Percentiles rank a stretch among this genome's conserved stretches.
Evolutionary conservation across 139 green algal species (phyloP).

Genomic region (Coccomyxa sp.): DNA sequence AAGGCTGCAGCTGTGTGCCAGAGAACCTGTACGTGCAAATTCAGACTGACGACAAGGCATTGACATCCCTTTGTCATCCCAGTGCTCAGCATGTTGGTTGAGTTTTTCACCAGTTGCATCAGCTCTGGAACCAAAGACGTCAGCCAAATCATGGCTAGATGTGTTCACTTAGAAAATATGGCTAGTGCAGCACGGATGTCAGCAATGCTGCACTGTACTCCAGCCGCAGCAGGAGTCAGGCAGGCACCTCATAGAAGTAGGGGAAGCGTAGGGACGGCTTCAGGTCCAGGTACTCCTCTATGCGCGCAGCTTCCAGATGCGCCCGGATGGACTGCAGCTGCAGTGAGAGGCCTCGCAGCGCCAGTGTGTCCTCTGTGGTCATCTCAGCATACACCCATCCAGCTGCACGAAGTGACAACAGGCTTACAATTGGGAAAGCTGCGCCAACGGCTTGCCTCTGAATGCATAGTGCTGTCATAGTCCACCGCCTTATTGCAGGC

Average conservation of each 20-base stretch:
- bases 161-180: not conserved
- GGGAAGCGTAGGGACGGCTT: not conserved
- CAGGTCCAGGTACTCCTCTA: not conserved
- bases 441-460: not conserved
- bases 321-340: not conserved
- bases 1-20: conserved; percentile 1
- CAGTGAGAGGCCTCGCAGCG: not conserved
- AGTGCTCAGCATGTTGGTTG: not conserved
- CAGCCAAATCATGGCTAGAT: no score
- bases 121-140: no score
- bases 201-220: not conserved
- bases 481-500: not conserved
- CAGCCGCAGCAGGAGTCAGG: not conserved
- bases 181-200: not conserved
- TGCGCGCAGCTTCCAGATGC: not conserved
- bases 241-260: not conserved
- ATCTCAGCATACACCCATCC: not conserved
- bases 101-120: not conserved
- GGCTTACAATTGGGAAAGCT: no score
- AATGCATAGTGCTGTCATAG: not conserved
- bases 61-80: not conserved
- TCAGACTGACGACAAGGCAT: not conserved
- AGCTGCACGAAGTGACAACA: not conserved
- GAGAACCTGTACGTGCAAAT: not conserved
- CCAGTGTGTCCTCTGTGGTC: not conserved